A percentile compares a stretch with the other conserved stretches of the same genome.
phyloP scores from a whole-genome alignment of 305 asterid genomes.

The Solanum hybrid region DNA sequence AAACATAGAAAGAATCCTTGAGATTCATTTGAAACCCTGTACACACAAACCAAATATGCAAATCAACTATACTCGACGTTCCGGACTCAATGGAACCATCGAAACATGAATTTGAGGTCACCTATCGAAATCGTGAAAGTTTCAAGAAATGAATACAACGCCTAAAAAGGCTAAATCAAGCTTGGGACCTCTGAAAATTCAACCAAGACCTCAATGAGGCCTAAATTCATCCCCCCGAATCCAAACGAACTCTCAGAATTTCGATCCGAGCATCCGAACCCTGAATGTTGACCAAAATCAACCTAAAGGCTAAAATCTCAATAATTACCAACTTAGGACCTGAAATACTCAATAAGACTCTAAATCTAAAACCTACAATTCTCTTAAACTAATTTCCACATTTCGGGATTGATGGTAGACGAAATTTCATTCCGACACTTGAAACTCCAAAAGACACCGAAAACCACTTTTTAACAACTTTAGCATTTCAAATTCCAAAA shows the following conservation, averaged over 20 bases:
- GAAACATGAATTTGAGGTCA: background rate
- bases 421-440: no score
- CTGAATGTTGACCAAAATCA: background rate
- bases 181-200: no score
- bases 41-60: background rate
- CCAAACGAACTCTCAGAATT: background rate
- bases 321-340: background rate
- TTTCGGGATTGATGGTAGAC: no score
- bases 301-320: background rate
- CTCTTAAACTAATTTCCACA: background rate
- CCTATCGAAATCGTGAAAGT: no score
- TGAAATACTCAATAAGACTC: background rate
- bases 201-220: background rate
- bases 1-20: background rate
- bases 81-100: background rate
- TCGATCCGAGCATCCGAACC: background rate
- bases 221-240: background rate
- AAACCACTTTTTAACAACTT: background rate
- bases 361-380: background rate
- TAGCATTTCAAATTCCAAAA: background rate
- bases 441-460: background rate
- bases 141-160: no score
- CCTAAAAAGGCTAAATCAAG: background rate
- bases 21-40: background rate
- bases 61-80: background rate